These are phyloP conservation scores for Diplodia corticola DNA, from an alignment of 2,329 filamentous ascomycete genomes.

Conservation along the genomic window DNA sequence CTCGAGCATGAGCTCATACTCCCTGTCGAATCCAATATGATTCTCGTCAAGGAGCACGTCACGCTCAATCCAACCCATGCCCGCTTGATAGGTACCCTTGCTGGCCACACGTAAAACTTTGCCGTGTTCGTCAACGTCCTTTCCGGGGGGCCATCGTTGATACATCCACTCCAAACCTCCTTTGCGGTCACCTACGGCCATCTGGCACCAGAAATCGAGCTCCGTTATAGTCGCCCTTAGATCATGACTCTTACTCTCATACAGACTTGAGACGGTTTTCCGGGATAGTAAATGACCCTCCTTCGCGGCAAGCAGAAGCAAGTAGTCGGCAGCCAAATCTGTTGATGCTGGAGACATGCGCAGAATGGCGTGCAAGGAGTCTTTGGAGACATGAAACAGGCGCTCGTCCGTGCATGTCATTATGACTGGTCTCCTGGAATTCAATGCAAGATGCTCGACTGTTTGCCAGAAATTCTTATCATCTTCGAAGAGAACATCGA, in stretches of 20 bases:
- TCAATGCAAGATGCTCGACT: constrained; percentile 71
- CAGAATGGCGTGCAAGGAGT: constrained; percentile 84
- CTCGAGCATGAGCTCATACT: constrained; percentile 66
- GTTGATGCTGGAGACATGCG: constrained; percentile 68
- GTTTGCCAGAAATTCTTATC: constrained; percentile 94
- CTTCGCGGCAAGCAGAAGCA: constrained; percentile 78
- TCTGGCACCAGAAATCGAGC: constrained; percentile 95
- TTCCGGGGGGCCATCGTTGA: constrained; percentile 71
- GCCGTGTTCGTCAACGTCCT: constrained; percentile 66
- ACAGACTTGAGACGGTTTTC: constrained; percentile 67
- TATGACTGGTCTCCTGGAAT: constrained; percentile 88
- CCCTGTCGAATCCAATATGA: constrained; percentile 46
- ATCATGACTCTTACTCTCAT: constrained; percentile 67
- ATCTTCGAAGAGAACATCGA: constrained; percentile 90
- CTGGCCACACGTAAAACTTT: constrained; percentile 77
- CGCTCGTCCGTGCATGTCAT: constrained; percentile 93
- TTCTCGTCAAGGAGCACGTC: constrained; percentile 53
- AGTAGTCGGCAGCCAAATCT: constrained; percentile 73
- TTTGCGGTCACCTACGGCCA: constrained; percentile 85
- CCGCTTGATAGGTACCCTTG: constrained; percentile 70
- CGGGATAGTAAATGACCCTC: constrained; percentile 81
- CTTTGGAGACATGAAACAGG: constrained; percentile 70
- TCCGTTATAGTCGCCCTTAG: constrained; percentile 80
- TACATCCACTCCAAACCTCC: constrained; percentile 90
- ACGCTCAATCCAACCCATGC: constrained; percentile 74